These are phyloP conservation scores for Entophlyctis helioformis DNA, from an alignment of 192 early-diverging fungal species.

Conservation along the genomic window DNA sequence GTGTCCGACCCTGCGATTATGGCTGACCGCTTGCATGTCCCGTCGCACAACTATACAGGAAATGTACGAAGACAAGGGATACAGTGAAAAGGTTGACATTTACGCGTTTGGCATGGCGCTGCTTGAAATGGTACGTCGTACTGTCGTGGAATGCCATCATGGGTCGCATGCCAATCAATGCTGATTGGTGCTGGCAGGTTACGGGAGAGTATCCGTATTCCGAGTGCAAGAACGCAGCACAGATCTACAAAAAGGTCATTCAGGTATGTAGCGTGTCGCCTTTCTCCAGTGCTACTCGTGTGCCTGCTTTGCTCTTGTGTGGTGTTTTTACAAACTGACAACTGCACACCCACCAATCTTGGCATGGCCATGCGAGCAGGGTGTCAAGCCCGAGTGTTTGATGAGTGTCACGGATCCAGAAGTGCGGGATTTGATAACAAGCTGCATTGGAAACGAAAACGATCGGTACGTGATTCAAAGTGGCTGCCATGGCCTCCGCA, in stretches of 20 bases:
- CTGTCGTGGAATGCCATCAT: too few species aligned
- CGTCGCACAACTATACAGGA: slow-evolving; percentile 24
- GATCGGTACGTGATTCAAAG: slow-evolving; percentile 27
- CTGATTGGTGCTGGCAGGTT: too few species aligned
- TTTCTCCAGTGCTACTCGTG: too few species aligned
- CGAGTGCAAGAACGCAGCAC: slow-evolving; percentile 72
- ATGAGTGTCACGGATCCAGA: slow-evolving; percentile 48
- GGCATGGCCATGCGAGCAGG: too few species aligned
- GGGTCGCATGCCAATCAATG: too few species aligned
- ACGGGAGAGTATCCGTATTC: slow-evolving; percentile 73
- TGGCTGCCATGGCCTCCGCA: neutral
- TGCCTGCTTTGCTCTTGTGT: too few species aligned
- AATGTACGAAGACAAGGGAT: slow-evolving; percentile 75
- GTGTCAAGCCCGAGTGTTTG: slow-evolving; percentile 62
- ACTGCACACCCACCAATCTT: too few species aligned
- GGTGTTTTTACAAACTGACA: too few species aligned
- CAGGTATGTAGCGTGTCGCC: slow-evolving; percentile 31
- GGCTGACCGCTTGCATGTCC: neutral
- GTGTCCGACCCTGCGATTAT: too few species aligned
- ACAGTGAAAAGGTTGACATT: slow-evolving; percentile 74
- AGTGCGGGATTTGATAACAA: slow-evolving; percentile 49
- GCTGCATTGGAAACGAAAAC: slow-evolving; percentile 52
- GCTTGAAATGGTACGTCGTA: slow-evolving; percentile 56
- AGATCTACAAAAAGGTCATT: slow-evolving; percentile 67
- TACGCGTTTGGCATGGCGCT: slow-evolving; percentile 80